Percentiles rank a stretch among this genome's conserved stretches.
Conservation (phyloP, 257 asterid species). For the Plectranthus barbatus region DNA sequence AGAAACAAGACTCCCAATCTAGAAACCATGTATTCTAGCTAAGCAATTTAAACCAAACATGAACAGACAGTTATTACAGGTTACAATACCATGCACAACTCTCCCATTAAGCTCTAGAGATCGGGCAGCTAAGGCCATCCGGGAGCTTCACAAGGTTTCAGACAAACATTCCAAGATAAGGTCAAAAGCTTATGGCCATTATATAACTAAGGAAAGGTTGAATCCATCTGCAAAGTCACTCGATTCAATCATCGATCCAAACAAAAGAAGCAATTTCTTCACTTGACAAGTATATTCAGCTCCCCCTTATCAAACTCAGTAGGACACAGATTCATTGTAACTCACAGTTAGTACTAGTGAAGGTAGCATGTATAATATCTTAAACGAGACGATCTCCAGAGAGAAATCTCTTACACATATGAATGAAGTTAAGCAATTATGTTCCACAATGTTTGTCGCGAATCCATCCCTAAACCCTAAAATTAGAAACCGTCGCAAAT, state of each 20-base stretch:
- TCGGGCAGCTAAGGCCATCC: too few relatives aligned
- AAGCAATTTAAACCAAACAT: too few relatives aligned
- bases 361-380: background rate
- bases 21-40: too few relatives aligned
- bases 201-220: background rate
- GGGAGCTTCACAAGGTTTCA: background rate
- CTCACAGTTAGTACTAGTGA: background rate
- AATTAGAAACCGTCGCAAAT: too few relatives aligned
- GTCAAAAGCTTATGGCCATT: background rate
- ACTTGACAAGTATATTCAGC: constrained; percentile 23
- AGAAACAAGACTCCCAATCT: too few relatives aligned
- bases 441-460: too few relatives aligned
- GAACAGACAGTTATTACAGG: too few relatives aligned
- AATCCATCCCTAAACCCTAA: too few relatives aligned
- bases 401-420: too few relatives aligned
- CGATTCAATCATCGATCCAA: background rate
- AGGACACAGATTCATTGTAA: constrained; percentile 27
- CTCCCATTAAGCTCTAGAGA: too few relatives aligned
- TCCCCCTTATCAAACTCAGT: constrained; percentile 33
- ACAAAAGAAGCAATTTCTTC: background rate
- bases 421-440: too few relatives aligned
- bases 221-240: background rate
- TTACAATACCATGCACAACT: too few relatives aligned
- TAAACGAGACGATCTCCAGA: background rate
- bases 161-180: background rate